Base-by-base conservation (phyloP, 768 basidiomycete genomes). In the Pleurotus sapidus region DNA sequence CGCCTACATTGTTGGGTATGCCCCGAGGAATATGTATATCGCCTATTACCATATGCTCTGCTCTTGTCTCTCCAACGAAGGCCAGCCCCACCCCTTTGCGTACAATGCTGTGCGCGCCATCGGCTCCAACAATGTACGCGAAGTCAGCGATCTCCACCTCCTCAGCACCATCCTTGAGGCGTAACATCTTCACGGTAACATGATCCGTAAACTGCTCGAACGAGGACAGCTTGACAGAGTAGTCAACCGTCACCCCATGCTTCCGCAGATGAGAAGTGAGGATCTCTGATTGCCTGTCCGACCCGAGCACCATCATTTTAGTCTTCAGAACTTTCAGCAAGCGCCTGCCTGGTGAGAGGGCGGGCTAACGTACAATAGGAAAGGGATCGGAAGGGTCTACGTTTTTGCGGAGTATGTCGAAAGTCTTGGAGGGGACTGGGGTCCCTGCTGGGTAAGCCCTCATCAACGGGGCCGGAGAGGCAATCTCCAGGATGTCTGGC, bases 151-250 rank as follows among this genome's bases (percentile, higher is more conserved):
- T 58, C 60, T 80, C 78, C 6, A 30, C 48, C 8, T 60, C 64
- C 17, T 64, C 65, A 39, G 56, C 58, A 6, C 57, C 59, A 25
- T 62, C 62, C n/a, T 39, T 30, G 38, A 61, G 60, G 38, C 49
- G 57, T 34, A 42, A 57, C 40, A 57, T 54, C 4, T 69, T 69
- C 5, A 74, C 79, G 9, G 66, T 59, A 5, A 82, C 75, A 27
- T 59, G 59, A 30, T 72, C 68, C 1, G 67, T 65, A 7, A 61
- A 59, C 56, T 82, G 76, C 49, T 72, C 66, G 45, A 84, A 76
- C 0, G 75, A 75, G n/a, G 64, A 40, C 6, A 84, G 71, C 56
- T 78, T 77, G 1, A 77, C 77, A 14, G 73, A 75, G n/a, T 75
- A 55, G 59, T 84, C 80, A 12, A 78, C 76, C 12, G 40, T 42